Base-by-base conservation (phyloP, 768 basidiomycete species). In the Scleroderma bovista region DNA sequence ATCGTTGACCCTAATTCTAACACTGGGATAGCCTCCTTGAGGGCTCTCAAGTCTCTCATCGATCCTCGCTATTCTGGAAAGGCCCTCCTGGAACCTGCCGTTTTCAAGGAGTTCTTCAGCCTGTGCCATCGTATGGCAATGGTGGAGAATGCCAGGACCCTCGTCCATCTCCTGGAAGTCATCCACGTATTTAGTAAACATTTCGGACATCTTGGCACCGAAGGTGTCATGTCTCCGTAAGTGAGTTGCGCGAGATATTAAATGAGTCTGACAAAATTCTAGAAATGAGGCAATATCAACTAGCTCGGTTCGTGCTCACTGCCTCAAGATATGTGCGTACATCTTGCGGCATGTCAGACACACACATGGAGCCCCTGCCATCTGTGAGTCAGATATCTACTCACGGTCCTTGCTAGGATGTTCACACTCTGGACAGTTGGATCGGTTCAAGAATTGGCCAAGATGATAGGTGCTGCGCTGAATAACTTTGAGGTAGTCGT, bases 121-220 rank as follows among this genome's bases (percentile, higher is more conserved):
- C 72, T 97, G 4, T 91, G 85, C 62, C 93, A 95, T 62, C 81
- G 95, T 6, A 81, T 97, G 68, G 90, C 86, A 0, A 82, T 97
- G 77, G 88, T 88, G 0, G 93, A 95, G 61, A 72, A 83, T 0
- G 82, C 89, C 1, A 70, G 59, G 0, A 77, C 91, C 26, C 87
- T 93, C 58, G 69, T 79, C 0, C 78, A 86, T 48, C 75, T 97
- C 19, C 71, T 90, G 2, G 85, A 87, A 54, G 79, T 87, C 34
- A 65, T 93, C 29, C 68, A 78, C 2, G 68, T 71, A 3, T 80
- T 92, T 50, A 81, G 84, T 4, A 64, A 57, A 11, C 62, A 62
- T 48, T 69, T 67, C 36, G 61, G 61, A 29, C 62, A 70, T 51
- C 62, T 59, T 22, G 60, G 56, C 44, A 48, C 58, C 15, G 61